A percentile compares a stretch with the other conserved stretches of the same genome.
phyloP scores from a whole-genome alignment of 805 yeast genomes.

The Cyberlindnera suaveolens region DNA sequence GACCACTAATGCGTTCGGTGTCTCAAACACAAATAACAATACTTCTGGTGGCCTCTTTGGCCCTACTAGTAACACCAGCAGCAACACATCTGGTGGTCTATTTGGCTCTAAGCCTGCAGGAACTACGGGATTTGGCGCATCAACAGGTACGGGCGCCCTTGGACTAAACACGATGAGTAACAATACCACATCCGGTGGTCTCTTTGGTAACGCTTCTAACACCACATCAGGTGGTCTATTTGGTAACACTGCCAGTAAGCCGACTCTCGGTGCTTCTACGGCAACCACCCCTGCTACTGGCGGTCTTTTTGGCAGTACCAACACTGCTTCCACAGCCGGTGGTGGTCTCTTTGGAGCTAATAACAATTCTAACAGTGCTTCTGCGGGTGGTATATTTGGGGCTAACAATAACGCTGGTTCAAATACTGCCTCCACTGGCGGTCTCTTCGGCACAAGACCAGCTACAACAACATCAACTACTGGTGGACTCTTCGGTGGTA shows the following conservation, averaged over 20 bases:
- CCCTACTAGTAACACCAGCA: constrained; percentile 22
- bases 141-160: background rate
- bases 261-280: constrained; percentile 23
- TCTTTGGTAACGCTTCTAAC: constrained; percentile 19
- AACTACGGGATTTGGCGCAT: constrained; percentile 22
- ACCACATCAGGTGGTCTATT: constrained; percentile 28
- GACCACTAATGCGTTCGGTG: constrained; percentile 1
- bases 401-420: background rate
- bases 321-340: constrained; percentile 2
- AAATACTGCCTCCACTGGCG: constrained; percentile 1
- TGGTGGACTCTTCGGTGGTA: constrained; percentile 28
- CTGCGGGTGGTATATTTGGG: constrained; percentile 11
- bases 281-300: constrained; percentile 25
- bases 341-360: constrained; percentile 5
- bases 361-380: background rate
- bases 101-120: constrained; percentile 6
- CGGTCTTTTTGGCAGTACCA: constrained; percentile 28
- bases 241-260: constrained; percentile 11
- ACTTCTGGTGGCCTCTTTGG: constrained; percentile 37
- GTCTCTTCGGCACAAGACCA: constrained; percentile 9
- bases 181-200: constrained; percentile 13
- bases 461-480: constrained; percentile 7
- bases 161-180: background rate
- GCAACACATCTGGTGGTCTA: constrained; percentile 8
- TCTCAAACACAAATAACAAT: constrained; percentile 8